Evolutionary conservation across 768 basidiomycete genomes (phyloP).

Genomic region (Lactifluus echinatus): DNA sequence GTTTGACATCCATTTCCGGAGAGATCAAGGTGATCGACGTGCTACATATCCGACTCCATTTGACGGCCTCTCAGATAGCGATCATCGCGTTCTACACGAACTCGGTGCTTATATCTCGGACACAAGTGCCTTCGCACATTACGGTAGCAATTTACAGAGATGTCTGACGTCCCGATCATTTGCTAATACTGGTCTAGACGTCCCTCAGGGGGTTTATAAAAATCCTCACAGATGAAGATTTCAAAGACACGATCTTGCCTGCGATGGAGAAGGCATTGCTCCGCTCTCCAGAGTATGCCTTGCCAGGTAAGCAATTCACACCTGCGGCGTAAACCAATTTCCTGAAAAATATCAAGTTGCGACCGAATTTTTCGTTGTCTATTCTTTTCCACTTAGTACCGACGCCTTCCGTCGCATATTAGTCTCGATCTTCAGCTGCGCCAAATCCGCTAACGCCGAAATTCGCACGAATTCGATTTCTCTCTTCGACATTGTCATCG

Average conservation of each 20-base stretch:
- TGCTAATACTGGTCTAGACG: slow-evolving; percentile 27
- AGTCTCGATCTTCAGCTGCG: slow-evolving; percentile 49
- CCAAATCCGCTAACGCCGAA: slow-evolving; percentile 63
- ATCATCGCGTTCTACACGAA: slow-evolving; percentile 53
- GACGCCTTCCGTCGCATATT: slow-evolving; percentile 47
- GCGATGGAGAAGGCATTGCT: slow-evolving; percentile 72
- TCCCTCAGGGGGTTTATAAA: slow-evolving; percentile 57
- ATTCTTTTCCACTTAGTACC: slow-evolving; percentile 39
- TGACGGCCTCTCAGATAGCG: slow-evolving; percentile 34
- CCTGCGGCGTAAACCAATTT: slow-evolving; percentile 1
- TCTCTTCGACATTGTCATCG: slow-evolving; percentile 45
- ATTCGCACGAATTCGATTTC: slow-evolving; percentile 49
- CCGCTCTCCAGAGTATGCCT: slow-evolving; percentile 71
- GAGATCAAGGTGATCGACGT: slow-evolving; percentile 37
- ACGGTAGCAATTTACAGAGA: slow-evolving; percentile 34
- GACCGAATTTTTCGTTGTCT: slow-evolving; percentile 48
- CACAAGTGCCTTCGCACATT: slow-evolving; percentile 47
- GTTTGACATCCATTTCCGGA: slow-evolving; percentile 35
- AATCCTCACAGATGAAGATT: slow-evolving; percentile 42
- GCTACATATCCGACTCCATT: neutral
- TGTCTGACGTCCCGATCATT: neutral
- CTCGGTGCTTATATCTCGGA: slow-evolving; percentile 60
- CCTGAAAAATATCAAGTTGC: slow-evolving; percentile 34
- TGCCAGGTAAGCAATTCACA: slow-evolving; percentile 42
- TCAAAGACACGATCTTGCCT: slow-evolving; percentile 51